These are phyloP conservation scores for Apiotrichum domesticum DNA, from an alignment of 1,284 basidiomycete genomes.

Conservation along the genomic window DNA sequence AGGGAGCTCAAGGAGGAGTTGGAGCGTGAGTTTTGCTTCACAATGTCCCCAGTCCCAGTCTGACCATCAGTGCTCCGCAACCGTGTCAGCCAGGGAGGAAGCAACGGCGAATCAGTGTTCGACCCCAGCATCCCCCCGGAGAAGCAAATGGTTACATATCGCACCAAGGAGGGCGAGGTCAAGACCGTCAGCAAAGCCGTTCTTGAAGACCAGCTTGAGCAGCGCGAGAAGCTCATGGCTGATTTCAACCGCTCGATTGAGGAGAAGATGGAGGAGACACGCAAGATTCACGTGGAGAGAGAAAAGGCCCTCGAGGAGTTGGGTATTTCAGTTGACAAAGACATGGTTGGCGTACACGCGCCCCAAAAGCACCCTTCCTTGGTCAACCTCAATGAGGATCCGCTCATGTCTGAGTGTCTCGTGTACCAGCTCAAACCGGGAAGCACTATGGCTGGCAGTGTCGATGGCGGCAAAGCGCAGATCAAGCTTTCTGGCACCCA, in stretches of 20 bases:
- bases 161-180: slow-evolving; percentile 86
- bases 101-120: slow-evolving; percentile 64
- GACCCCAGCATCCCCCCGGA: slow-evolving; percentile 86
- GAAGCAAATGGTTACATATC: slow-evolving; percentile 91
- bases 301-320: slow-evolving; percentile 96
- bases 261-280: slow-evolving; percentile 82
- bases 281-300: slow-evolving; percentile 90
- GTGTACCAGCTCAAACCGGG: slow-evolving; percentile 93
- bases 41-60: neutral
- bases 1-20: slow-evolving; percentile 96
- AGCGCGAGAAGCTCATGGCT: slow-evolving; percentile 95
- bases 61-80: slow-evolving; percentile 28
- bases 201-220: slow-evolving; percentile 92
- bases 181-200: slow-evolving; percentile 95
- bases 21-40: slow-evolving; percentile 56
- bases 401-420: slow-evolving; percentile 59
- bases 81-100: slow-evolving; percentile 50
- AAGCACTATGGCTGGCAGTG: slow-evolving; percentile 72
- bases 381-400: slow-evolving; percentile 84
- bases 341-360: slow-evolving; percentile 73
- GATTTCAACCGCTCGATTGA: slow-evolving; percentile 97
- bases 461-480: slow-evolving; percentile 74
- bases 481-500: slow-evolving; percentile 90
- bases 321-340: slow-evolving; percentile 95
- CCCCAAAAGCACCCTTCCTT: slow-evolving; percentile 98